Base-by-base conservation (phyloP, 495 filamentous ascomycete genomes). In the Aspergillus cavernicola region DNA sequence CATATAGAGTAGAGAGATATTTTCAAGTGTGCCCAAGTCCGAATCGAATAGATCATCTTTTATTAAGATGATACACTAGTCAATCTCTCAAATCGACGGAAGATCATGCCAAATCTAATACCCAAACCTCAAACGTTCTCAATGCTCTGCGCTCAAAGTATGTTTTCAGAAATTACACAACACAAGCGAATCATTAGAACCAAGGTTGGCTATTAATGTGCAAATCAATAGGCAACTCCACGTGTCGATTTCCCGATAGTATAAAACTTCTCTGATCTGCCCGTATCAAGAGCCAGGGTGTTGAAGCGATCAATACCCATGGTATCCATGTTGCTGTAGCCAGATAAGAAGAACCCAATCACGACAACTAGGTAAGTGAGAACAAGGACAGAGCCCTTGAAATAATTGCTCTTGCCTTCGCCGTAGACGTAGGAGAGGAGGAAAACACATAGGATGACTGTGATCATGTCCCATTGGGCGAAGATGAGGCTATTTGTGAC, bases 381-480 rank as follows among this genome's bases (percentile, higher is more conserved):
- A 52, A 97, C 83, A 43, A 99, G 80, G 60, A 97, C 95, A 53
- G 90, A 95, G 41, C 93, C 93, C 65, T 89, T 81, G 65, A 81
- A 81, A 39, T 81, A 81, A 51, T 81, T 81, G 59, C 78, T 81
- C 63, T 99, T 99, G 42, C 93, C 93, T 71, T 99, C 93, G 53
- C 95, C 92, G 55, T 97, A 95, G 78, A 99, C 92, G 70, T 97
- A 96, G 49, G 89, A 95, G 33, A 99, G 80, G 32, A 99, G 74
- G 77, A 99, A 97, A 28, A 99, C 92, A 65, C 95, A 97, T 42
- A 99, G 80, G 49, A 97, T 97, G 35, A 97, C 92, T 23, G 90
- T 95, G 32, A 97, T 85, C 88, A 99, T 91, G 64, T 99, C 93
- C 93, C 93, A 99, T 66, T 97, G 93, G 7, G 93, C 95, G 72